These are phyloP conservation scores for Gynochthodes officinalis DNA, from an alignment of 257 asterid genomes.

Conservation along the genomic window DNA sequence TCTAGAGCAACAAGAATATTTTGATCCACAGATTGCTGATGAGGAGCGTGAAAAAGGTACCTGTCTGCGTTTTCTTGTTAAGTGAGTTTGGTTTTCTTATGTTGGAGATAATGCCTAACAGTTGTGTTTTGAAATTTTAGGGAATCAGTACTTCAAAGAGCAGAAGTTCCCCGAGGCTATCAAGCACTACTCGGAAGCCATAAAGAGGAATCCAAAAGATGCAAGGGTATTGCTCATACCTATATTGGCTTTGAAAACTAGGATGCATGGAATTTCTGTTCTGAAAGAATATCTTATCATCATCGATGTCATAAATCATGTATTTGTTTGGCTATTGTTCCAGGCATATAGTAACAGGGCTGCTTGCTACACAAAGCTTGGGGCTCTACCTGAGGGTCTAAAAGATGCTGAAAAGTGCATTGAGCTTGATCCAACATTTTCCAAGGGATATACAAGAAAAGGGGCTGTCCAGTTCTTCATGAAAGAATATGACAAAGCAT, in stretches of 20 bases:
- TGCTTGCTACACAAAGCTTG: constrained; percentile 87
- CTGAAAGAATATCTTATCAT: no score
- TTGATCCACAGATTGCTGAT: constrained; percentile 78
- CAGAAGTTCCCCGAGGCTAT: constrained; percentile 90
- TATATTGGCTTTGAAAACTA: neutral
- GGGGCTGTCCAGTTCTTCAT: constrained; percentile 87
- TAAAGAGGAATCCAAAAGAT: constrained; percentile 81
- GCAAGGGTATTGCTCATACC: constrained; percentile 43
- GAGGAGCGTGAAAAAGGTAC: constrained; percentile 98
- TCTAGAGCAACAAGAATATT: constrained; percentile 81
- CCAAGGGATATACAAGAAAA: constrained; percentile 84
- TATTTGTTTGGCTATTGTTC: constrained; percentile 11
- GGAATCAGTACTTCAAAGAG: constrained; percentile 79
- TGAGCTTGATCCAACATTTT: constrained; percentile 79
- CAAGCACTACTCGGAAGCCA: constrained; percentile 73
- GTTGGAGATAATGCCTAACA: neutral
- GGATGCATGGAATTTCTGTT: neutral
- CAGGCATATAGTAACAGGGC: constrained; percentile 95
- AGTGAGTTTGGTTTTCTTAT: neutral
- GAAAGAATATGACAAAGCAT: constrained; percentile 87
- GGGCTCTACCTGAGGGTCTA: constrained; percentile 88
- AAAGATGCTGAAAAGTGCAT: constrained; percentile 94
- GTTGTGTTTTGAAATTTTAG: constrained; percentile 25
- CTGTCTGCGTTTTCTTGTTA: neutral
- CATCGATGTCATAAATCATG: neutral